A percentile compares a stretch with the other conserved stretches of the same genome.
These are phyloP conservation scores for Tetrapisispora taiwanensis DNA, from an alignment of 805 yeast genomes.

Conservation along the genomic window DNA sequence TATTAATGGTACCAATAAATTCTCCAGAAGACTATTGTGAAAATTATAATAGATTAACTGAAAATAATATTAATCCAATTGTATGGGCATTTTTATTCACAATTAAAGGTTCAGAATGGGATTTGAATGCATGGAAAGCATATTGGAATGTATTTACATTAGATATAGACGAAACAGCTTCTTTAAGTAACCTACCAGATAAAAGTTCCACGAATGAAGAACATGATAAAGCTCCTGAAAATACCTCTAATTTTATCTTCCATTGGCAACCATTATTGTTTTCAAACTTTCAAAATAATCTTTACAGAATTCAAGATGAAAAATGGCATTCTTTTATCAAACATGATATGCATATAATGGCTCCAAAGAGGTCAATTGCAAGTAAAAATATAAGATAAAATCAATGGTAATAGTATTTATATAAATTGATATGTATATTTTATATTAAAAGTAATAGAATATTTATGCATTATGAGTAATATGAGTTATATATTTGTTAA, in stretches of 20 bases:
- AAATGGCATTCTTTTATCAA: slow-evolving; percentile 24
- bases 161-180: slow-evolving; percentile 1
- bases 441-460: no score
- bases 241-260: slow-evolving; percentile 8
- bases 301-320: slow-evolving; percentile 20
- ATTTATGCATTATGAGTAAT: not conserved
- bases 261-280: slow-evolving; percentile 8
- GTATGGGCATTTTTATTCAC: slow-evolving; percentile 26
- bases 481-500: not conserved
- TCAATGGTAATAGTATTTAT: no score
- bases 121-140: slow-evolving; percentile 22
- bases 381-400: not conserved
- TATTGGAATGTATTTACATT: slow-evolving; percentile 18
- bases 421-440: no score
- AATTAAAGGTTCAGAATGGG: slow-evolving; percentile 26
- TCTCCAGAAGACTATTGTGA: slow-evolving; percentile 39
- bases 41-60: slow-evolving; percentile 24
- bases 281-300: slow-evolving; percentile 14
- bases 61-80: slow-evolving; percentile 15
- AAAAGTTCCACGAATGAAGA: not conserved
- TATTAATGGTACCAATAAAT: slow-evolving; percentile 24
- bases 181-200: not conserved
- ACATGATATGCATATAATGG: slow-evolving; percentile 14
- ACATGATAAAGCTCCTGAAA: not conserved
- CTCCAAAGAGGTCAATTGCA: slow-evolving; percentile 9